These are phyloP conservation scores for Coemansia sp. DNA, from an alignment of 192 early-diverging fungal genomes.

Conservation along the genomic window DNA sequence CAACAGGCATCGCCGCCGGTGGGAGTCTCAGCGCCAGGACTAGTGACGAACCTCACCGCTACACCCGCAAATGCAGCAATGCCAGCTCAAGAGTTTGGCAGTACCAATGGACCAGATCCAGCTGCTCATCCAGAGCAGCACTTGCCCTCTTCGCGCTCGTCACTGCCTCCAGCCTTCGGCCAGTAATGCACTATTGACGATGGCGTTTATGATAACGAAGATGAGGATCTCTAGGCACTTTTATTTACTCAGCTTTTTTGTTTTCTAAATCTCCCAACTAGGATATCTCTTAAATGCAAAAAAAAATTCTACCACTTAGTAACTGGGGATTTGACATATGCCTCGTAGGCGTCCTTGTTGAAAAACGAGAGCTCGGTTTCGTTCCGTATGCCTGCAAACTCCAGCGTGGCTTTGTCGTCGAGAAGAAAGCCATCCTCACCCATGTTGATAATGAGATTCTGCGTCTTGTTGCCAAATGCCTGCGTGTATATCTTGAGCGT, in stretches of 20 bases:
- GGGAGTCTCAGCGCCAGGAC: background rate
- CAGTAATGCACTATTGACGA: background rate
- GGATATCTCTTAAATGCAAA: background rate
- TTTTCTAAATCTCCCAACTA: background rate
- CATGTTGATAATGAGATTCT: slow-evolving; percentile 87
- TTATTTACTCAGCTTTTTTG: background rate
- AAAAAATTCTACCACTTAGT: slow-evolving; percentile 71
- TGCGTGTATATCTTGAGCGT: slow-evolving; percentile 53
- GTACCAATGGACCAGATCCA: background rate
- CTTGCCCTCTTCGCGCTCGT: background rate
- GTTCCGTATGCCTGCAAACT: slow-evolving; percentile 58
- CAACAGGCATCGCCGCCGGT: background rate
- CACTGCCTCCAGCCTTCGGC: background rate
- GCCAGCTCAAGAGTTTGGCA: background rate
- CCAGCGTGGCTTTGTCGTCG: slow-evolving; percentile 60
- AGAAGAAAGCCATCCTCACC: slow-evolving; percentile 69
- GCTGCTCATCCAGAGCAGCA: background rate
- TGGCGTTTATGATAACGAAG: background rate
- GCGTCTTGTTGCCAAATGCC: slow-evolving; percentile 62
- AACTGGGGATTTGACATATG: slow-evolving; percentile 75
- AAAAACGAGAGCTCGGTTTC: slow-evolving; percentile 90
- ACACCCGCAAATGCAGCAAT: background rate
- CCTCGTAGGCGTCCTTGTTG: slow-evolving; percentile 68
- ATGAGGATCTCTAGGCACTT: background rate
- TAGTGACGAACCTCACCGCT: background rate